Percentiles rank a stretch among this genome's conserved stretches.
phyloP scores from a whole-genome alignment of 768 basidiomycete genomes.

The Tricholoma flavovirens region DNA sequence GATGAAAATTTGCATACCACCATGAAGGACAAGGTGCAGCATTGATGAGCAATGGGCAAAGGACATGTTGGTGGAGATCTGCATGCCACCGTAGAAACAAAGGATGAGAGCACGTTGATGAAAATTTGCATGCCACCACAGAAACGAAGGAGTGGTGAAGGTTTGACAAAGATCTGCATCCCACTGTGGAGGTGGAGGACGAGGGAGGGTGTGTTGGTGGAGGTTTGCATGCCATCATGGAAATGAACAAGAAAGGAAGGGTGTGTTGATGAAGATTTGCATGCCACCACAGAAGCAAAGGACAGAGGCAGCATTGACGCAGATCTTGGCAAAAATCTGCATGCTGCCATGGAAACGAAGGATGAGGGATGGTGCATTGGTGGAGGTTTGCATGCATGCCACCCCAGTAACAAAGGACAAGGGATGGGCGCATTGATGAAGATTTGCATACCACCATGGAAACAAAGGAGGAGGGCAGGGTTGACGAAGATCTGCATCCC shows the following conservation, averaged over 20 bases:
- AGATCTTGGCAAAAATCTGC: neutral
- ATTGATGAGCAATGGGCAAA: neutral
- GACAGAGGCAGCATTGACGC: neutral
- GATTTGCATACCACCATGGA: neutral
- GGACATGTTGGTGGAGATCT: neutral
- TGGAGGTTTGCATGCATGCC: neutral
- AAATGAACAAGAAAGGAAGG: neutral
- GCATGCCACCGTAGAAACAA: neutral
- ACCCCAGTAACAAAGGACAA: too few relatives aligned
- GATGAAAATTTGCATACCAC: neutral
- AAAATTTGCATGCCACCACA: too few relatives aligned
- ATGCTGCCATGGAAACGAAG: neutral
- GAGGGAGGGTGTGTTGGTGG: neutral
- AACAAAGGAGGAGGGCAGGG: neutral
- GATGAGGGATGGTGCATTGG: neutral
- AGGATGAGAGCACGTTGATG: neutral
- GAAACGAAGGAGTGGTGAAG: too few relatives aligned
- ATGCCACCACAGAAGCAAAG: neutral
- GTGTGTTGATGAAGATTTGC: neutral
- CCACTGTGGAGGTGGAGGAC: neutral
- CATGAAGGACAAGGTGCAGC: neutral
- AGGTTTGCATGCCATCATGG: neutral
- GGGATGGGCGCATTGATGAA: neutral
- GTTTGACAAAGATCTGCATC: neutral
- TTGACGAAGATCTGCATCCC: neutral